Evolutionary conservation across 2,329 filamentous ascomycete species (phyloP), one percentile per base, ranked within the genome.

Genomic region (Cercospora sojina): DNA sequence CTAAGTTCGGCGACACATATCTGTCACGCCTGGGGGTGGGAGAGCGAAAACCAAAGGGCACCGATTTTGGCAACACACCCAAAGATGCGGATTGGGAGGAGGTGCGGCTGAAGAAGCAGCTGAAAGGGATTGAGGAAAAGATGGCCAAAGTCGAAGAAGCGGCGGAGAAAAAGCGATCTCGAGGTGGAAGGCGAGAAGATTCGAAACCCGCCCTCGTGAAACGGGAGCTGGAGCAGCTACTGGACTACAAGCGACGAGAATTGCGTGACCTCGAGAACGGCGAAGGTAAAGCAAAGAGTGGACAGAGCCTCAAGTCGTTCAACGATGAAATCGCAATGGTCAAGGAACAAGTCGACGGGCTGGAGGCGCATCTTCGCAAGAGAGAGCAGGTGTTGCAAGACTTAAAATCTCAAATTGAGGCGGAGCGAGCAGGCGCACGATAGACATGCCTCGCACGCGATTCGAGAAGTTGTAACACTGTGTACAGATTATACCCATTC

Each of bases 1-100:
- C 93, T 73, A 97, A 97, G 81, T 99, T 99, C 76, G 95, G 95
- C 71, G 95, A 99, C 79, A 91, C 96, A 70, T 99, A 98, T 80
- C 87, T 99, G 65, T 96, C 91, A 68, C 89, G 95, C 12, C 85
- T 99, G 43, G 95, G 95, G 7, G 84, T 89, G 5, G 87, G 88
- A 20, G 87, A 88, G 61, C 90, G 93, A 75, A 90, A 91, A 76
- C 87, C 91, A 8, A 84, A 90, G 47, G 95, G 95, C 27, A 99
- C 95, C 1, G 93, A 99, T 81, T 98, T 98, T 78, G 90, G 88
- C 66, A 85, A 86, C 41, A 90, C 91, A 69, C 91, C 93, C 77
- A 91, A 91, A 67, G 94, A 96, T 27, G 88, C 89, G 74, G 95
- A 99, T 77, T 98, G 95, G 93, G 95, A 99, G 80, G 95, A 98